These are phyloP conservation scores for Vitis rupestris DNA, from an alignment of 164 flowering plant genomes.

Conservation along the genomic window DNA sequence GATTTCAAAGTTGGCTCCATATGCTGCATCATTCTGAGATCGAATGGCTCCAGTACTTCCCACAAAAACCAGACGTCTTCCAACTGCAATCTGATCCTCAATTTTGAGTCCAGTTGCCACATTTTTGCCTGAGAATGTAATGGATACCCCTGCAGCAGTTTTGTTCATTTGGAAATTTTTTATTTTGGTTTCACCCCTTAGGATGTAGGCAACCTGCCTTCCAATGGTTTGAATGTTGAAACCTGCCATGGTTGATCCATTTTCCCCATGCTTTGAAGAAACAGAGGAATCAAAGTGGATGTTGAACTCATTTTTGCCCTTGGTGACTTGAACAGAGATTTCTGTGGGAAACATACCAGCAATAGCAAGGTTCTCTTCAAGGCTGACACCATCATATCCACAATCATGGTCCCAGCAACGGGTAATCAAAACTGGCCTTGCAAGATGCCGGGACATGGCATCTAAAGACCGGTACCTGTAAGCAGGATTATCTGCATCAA, in stretches of 20 bases:
- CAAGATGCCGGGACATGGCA: slow-evolving; percentile 76
- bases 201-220: slow-evolving; percentile 67
- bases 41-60: slow-evolving; percentile 57
- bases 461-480: slow-evolving; percentile 83
- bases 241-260: slow-evolving; percentile 75
- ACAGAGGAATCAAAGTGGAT: slow-evolving; percentile 85
- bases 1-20: slow-evolving; percentile 69
- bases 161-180: slow-evolving; percentile 54
- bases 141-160: slow-evolving; percentile 55
- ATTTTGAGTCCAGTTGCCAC: slow-evolving; percentile 64
- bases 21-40: slow-evolving; percentile 58
- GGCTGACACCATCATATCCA: slow-evolving; percentile 90
- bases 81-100: slow-evolving; percentile 65
- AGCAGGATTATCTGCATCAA: slow-evolving; percentile 81
- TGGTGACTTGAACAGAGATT: slow-evolving; percentile 68
- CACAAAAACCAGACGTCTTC: slow-evolving; percentile 48
- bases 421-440: slow-evolving; percentile 82
- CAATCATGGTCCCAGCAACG: slow-evolving; percentile 98
- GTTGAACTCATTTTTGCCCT: slow-evolving; percentile 93
- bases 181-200: slow-evolving; percentile 64
- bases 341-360: slow-evolving; percentile 59
- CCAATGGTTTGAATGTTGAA: slow-evolving; percentile 87
- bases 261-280: slow-evolving; percentile 75
- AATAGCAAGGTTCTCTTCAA: slow-evolving; percentile 71
- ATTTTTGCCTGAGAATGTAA: slow-evolving; percentile 64